These are phyloP conservation scores for Lipomyces yamanashiensis DNA, from an alignment of 805 yeast species.

Conservation along the genomic window DNA sequence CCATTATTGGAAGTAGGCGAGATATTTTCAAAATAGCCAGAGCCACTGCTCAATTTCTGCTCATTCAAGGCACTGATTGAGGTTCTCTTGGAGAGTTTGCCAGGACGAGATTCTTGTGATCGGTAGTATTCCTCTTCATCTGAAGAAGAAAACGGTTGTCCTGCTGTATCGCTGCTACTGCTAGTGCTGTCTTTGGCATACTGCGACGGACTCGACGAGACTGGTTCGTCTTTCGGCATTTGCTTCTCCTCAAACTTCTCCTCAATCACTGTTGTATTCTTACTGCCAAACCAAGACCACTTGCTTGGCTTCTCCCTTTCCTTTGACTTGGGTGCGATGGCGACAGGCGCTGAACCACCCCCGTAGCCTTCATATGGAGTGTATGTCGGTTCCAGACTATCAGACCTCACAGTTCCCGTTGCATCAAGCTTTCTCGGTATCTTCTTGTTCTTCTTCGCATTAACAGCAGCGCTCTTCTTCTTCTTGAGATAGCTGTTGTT, in stretches of 20 bases:
- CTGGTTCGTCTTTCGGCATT: not conserved
- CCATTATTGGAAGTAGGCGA: conserved; percentile 3
- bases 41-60: conserved; percentile 3
- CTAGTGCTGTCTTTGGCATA: conserved; percentile 10
- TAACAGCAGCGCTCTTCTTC: conserved; percentile 1
- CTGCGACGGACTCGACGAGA: not conserved
- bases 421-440: conserved; percentile 30
- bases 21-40: conserved; percentile 19
- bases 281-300: conserved; percentile 21
- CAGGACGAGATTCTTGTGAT: not conserved
- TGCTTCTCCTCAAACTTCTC: not conserved
- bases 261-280: not conserved
- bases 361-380: not conserved
- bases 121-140: conserved; percentile 7
- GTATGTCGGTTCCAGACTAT: conserved; percentile 14
- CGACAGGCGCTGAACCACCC: not conserved
- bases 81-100: not conserved
- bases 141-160: conserved; percentile 5
- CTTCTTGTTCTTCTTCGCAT: not conserved
- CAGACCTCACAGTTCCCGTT: conserved; percentile 19
- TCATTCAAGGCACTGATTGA: not conserved
- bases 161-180: conserved; percentile 15
- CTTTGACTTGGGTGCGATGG: conserved; percentile 3
- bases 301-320: conserved; percentile 4
- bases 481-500: conserved; percentile 5